Conservation (phyloP, 2,329 filamentous ascomycete species). For the Pestalotiopsis sp. region DNA sequence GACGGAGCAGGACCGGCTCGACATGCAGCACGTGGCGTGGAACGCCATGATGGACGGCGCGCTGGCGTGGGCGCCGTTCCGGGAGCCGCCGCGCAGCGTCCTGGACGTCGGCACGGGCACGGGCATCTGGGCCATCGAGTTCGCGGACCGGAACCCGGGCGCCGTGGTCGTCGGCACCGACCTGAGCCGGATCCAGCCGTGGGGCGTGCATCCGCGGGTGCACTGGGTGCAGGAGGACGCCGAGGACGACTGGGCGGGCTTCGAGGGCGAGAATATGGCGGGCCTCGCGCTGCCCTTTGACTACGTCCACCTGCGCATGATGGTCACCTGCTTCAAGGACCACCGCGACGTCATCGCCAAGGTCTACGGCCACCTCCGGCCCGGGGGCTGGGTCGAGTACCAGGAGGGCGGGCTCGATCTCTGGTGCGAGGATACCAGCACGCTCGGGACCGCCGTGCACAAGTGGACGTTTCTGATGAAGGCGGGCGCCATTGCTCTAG, state of each 20-base stretch:
- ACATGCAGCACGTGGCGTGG: conserved; percentile 13
- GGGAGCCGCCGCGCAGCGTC: background rate
- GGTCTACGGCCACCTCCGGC: conserved; percentile 3
- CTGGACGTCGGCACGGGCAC: conserved; percentile 1
- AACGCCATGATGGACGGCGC: conserved; percentile 7
- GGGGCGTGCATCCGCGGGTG: background rate
- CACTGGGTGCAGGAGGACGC: conserved; percentile 13
- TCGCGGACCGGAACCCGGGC: conserved; percentile 6
- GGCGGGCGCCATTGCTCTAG: background rate
- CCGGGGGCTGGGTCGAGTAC: conserved; percentile 13
- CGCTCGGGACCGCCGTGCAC: background rate
- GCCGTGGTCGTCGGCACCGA: conserved; percentile 11
- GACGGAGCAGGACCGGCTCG: conserved; percentile 14
- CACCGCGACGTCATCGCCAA: background rate
- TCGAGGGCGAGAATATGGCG: background rate
- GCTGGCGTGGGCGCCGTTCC: background rate
- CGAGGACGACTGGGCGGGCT: conserved; percentile 7
- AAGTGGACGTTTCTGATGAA: background rate
- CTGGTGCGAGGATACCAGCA: background rate
- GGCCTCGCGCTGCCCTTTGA: conserved; percentile 4
- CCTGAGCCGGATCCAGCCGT: conserved; percentile 14
- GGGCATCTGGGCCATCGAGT: conserved; percentile 5
- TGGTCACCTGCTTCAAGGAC: conserved; percentile 10
- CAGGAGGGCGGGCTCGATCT: background rate
- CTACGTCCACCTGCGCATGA: conserved; percentile 8